Evolutionary conservation across 306 rosid species (phyloP).

Genomic region (Aeschynomene evenia): DNA sequence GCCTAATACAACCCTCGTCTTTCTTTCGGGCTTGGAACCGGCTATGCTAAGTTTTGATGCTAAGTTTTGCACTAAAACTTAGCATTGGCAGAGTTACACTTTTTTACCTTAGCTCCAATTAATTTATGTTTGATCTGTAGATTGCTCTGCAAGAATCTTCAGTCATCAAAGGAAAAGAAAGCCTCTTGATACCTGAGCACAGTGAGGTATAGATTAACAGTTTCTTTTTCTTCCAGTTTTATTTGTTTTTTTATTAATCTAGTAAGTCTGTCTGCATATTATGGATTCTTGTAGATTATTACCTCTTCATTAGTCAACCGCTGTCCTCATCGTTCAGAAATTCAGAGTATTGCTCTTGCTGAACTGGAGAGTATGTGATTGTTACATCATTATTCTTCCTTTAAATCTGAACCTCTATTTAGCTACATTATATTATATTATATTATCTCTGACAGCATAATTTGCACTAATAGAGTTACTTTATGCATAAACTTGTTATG

Average conservation of each 20-base stretch:
- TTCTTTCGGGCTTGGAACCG: too few species aligned
- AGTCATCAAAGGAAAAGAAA: constrained; percentile 67
- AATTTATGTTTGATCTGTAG: constrained; percentile 37
- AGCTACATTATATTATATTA: background rate
- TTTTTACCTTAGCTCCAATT: background rate
- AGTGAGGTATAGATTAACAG: constrained; percentile 53
- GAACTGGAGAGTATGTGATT: constrained; percentile 68
- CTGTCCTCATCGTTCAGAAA: constrained; percentile 95
- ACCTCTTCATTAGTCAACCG: constrained; percentile 54
- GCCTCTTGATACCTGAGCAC: constrained; percentile 69
- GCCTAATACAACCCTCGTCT: too few species aligned
- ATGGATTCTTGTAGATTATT: constrained; percentile 45
- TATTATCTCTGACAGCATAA: background rate
- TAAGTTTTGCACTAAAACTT: too few species aligned
- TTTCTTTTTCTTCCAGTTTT: constrained; percentile 1
- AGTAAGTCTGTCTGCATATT: constrained; percentile 7
- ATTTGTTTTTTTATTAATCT: constrained; percentile 9
- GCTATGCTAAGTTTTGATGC: too few species aligned
- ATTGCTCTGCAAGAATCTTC: constrained; percentile 55
- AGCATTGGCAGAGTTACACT: too few species aligned
- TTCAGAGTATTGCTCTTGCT: constrained; percentile 75
- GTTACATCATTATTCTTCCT: constrained; percentile 13
- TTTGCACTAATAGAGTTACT: background rate
- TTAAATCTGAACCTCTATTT: background rate
- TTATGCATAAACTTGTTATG: constrained; percentile 14